Evolutionary conservation across 768 basidiomycete species (phyloP).

Genomic region (Suillus clintonianus): DNA sequence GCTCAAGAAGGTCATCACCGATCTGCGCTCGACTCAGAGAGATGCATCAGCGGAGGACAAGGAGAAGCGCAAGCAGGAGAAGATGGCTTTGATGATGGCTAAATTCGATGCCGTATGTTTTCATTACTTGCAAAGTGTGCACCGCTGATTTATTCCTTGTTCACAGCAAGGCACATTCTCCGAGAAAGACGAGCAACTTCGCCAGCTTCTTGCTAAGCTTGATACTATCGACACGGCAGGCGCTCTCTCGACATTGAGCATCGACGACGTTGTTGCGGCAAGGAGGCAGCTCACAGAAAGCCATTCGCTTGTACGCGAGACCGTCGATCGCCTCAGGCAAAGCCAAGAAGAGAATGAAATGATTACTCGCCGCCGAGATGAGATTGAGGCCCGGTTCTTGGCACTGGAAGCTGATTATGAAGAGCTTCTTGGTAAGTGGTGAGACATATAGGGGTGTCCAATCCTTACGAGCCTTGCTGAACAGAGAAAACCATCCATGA

Average conservation of each 20-base stretch:
- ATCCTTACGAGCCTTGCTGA: constrained; percentile 12
- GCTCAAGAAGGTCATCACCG: constrained; percentile 74
- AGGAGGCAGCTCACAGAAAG: constrained; percentile 88
- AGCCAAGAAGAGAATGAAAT: constrained; percentile 93
- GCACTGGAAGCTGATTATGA: constrained; percentile 93
- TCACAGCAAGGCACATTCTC: constrained; percentile 87
- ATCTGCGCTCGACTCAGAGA: constrained; percentile 79
- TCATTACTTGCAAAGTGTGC: background rate
- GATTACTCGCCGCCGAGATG: constrained; percentile 77
- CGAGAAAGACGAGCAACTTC: constrained; percentile 93
- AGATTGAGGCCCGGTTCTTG: constrained; percentile 80
- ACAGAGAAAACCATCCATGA: constrained; percentile 91
- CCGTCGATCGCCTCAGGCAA: constrained; percentile 85
- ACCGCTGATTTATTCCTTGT: constrained; percentile 8
- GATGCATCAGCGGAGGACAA: constrained; percentile 92
- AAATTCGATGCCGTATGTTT: constrained; percentile 89
- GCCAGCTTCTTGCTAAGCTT: constrained; percentile 80
- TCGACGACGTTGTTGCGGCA: constrained; percentile 80
- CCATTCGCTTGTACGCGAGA: constrained; percentile 82
- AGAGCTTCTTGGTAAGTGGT: constrained; percentile 81
- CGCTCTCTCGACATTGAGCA: constrained; percentile 55
- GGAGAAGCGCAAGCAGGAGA: constrained; percentile 98
- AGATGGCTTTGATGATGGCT: constrained; percentile 99
- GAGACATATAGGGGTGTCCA: background rate
- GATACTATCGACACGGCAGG: constrained; percentile 73